phyloP scores from a whole-genome alignment of 1,284 basidiomycete genomes.

The Malassezia cuniculi region DNA sequence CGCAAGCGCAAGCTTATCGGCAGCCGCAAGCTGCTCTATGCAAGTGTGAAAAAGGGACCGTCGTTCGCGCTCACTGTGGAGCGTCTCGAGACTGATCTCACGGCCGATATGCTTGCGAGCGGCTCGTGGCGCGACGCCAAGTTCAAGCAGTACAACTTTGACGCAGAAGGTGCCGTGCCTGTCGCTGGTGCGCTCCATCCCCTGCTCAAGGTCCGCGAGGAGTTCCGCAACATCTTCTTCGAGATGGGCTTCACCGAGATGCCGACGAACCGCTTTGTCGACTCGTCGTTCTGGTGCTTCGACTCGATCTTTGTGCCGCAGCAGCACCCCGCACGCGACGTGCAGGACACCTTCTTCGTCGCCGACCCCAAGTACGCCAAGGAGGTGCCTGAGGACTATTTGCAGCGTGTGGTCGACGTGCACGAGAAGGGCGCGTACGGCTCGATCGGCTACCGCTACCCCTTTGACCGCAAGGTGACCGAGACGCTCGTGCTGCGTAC shows the following conservation, averaged over 20 bases:
- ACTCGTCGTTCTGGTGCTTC: constrained; percentile 99
- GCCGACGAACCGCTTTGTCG: constrained; percentile 95
- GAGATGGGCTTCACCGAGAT: constrained; percentile 99
- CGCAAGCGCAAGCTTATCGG: constrained; percentile 73
- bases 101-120: constrained; percentile 81
- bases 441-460: constrained; percentile 94
- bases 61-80: constrained; percentile 83
- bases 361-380: constrained; percentile 75
- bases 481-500: constrained; percentile 84
- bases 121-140: constrained; percentile 36
- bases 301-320: constrained; percentile 97
- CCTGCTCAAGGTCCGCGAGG: constrained; percentile 90
- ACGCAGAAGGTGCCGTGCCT: constrained; percentile 80
- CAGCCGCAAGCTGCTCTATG: constrained; percentile 73
- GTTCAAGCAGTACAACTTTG: constrained; percentile 99
- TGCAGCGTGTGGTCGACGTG: constrained; percentile 70
- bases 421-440: constrained; percentile 86
- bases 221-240: constrained; percentile 94
- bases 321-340: constrained; percentile 92
- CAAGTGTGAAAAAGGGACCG: constrained; percentile 70
- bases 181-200: constrained; percentile 86
- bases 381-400: constrained; percentile 70
- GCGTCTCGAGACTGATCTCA: constrained; percentile 95
- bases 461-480: constrained; percentile 83
- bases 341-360: constrained; percentile 98